Evolutionary conservation across 2,329 filamentous ascomycete species (phyloP).

Genomic region (Penicillium sumatraense): DNA sequence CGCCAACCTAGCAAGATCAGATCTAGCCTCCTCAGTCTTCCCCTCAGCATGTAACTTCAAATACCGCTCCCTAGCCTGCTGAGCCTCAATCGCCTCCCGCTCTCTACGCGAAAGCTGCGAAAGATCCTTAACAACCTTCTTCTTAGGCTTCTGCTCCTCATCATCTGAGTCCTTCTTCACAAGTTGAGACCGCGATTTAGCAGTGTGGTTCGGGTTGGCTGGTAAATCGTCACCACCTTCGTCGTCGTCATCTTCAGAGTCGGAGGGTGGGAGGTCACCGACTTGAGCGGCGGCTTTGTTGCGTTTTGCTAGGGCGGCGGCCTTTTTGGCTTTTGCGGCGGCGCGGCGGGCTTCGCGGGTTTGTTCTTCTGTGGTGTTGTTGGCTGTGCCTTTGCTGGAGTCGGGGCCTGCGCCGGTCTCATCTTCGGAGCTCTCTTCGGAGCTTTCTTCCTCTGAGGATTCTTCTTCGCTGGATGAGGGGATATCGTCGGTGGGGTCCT

Average conservation of each 20-base stretch:
- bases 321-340: constrained; percentile 87
- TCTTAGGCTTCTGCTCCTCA: constrained; percentile 52
- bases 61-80: constrained; percentile 86
- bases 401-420: constrained; percentile 55
- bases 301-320: constrained; percentile 80
- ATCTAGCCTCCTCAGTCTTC: constrained; percentile 94
- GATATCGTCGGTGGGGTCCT: constrained; percentile 42
- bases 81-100: constrained; percentile 80
- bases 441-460: constrained; percentile 49
- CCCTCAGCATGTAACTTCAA: constrained; percentile 90
- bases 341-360: constrained; percentile 88
- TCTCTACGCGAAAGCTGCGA: constrained; percentile 69
- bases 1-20: constrained; percentile 81
- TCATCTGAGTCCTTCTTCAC: constrained; percentile 62
- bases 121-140: constrained; percentile 43
- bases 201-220: constrained; percentile 86
- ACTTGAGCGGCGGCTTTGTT: constrained; percentile 74
- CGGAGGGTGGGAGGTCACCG: constrained; percentile 81
- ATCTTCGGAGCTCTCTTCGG: constrained; percentile 53
- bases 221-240: constrained; percentile 56
- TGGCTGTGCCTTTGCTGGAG: constrained; percentile 35
- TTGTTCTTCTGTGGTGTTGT: constrained; percentile 55
- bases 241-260: constrained; percentile 48
- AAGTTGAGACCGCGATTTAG: constrained; percentile 71
- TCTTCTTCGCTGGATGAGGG: constrained; percentile 56